Conservation (phyloP, 2,329 filamentous ascomycete genomes). For the Tolypocladium inflatum region DNA sequence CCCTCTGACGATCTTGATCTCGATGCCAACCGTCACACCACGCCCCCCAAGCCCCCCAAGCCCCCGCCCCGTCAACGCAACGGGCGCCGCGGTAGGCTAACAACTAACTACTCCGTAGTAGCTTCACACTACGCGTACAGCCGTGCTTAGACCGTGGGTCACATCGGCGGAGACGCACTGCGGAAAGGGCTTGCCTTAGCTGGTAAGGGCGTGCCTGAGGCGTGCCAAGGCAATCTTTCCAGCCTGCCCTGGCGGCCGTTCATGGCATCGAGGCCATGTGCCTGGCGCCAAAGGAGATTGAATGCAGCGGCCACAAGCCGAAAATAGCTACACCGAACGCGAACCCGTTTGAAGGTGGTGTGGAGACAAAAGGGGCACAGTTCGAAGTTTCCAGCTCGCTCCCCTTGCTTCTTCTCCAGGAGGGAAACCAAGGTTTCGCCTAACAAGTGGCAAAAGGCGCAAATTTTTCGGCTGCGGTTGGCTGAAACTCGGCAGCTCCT, state of each 20-base stretch:
- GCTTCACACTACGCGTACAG: neutral
- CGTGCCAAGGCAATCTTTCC: neutral
- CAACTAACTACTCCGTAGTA: too few species aligned
- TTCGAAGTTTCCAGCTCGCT: neutral
- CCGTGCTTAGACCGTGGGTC: neutral
- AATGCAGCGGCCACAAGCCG: neutral
- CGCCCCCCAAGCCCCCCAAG: neutral
- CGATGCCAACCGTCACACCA: neutral
- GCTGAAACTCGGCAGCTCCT: neutral
- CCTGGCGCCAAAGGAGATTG: neutral
- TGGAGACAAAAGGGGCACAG: neutral
- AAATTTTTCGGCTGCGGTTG: neutral
- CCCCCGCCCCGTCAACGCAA: neutral
- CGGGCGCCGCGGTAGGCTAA: neutral
- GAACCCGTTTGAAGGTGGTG: neutral
- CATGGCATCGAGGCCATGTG: too few species aligned
- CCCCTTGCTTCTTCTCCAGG: neutral
- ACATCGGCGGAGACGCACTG: neutral
- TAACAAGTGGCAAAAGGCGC: neutral
- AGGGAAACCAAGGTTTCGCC: neutral
- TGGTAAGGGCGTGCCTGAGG: neutral
- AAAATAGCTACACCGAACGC: neutral
- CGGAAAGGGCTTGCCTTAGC: neutral
- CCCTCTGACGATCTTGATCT: neutral
- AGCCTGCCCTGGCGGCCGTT: neutral